These are phyloP conservation scores for Coffea canephora DNA, from an alignment of 257 asterid species.

Conservation along the genomic window DNA sequence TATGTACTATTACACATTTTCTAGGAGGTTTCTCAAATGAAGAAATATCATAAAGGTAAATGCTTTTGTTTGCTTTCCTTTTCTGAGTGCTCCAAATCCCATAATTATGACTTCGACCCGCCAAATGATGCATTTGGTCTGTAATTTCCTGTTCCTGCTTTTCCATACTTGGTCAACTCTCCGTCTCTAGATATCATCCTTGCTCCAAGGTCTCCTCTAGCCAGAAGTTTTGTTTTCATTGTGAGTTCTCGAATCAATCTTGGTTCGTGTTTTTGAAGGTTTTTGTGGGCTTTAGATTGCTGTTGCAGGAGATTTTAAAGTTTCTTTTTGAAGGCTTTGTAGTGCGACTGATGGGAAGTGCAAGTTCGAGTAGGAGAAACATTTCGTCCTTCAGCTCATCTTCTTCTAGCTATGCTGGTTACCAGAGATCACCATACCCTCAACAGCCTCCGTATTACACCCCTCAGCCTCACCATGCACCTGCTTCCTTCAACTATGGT, in stretches of 20 bases:
- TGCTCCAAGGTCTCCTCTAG: too few relatives aligned
- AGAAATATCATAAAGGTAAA: background rate
- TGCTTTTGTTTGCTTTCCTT: background rate
- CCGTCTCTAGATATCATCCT: background rate
- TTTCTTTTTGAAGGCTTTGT: background rate
- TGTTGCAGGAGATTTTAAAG: background rate
- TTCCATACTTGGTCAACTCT: background rate
- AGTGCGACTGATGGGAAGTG: constrained; percentile 6
- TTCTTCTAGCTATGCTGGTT: constrained; percentile 34
- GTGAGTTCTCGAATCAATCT: too few relatives aligned
- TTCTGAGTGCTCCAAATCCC: background rate
- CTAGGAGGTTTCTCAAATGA: background rate
- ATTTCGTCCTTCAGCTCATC: constrained; percentile 38
- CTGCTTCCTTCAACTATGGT: constrained; percentile 43
- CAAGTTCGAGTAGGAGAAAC: constrained; percentile 9
- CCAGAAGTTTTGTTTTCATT: too few relatives aligned
- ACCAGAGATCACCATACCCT: constrained; percentile 49
- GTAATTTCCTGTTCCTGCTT: too few relatives aligned
- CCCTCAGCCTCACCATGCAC: constrained; percentile 26
- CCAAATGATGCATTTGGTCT: background rate
- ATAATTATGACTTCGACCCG: background rate
- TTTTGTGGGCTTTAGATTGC: too few relatives aligned
- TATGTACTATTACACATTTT: background rate
- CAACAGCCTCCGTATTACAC: constrained; percentile 47
- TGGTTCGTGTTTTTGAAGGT: too few relatives aligned